Conservation (phyloP, 805 yeast species). For the Metschnikowia gruessii region DNA sequence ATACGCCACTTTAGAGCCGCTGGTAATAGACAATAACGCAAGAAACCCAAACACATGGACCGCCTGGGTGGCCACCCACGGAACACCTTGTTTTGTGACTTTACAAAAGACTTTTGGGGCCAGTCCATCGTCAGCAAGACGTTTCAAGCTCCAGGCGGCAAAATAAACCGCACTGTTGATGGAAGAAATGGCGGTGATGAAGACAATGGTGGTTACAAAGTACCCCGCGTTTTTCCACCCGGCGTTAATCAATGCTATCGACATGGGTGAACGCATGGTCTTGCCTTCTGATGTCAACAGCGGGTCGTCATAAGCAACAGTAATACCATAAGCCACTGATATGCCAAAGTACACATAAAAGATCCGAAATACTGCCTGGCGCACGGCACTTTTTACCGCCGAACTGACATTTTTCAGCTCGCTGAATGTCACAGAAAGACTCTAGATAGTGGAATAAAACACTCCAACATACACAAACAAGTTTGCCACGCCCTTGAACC, state of each 20-base stretch:
- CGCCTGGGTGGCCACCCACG: conserved; percentile 13
- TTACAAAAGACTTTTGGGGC: conserved; percentile 13
- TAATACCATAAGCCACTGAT: conserved; percentile 6
- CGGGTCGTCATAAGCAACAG: conserved; percentile 7
- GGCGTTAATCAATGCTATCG: conserved; percentile 15
- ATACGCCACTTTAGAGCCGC: conserved; percentile 20
- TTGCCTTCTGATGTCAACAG: conserved; percentile 11
- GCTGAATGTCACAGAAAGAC: conserved; percentile 9
- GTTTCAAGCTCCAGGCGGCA: conserved; percentile 9
- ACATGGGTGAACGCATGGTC: conserved; percentile 15
- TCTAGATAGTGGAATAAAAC: conserved; percentile 9
- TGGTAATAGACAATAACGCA: conserved; percentile 19
- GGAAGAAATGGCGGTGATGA: conserved; percentile 14
- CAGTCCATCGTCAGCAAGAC: conserved; percentile 13
- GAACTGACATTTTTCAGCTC: conserved; percentile 9
- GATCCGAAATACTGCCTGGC: conserved; percentile 10
- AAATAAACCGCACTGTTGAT: conserved; percentile 16
- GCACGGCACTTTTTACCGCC: conserved; percentile 14
- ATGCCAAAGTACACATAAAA: conserved; percentile 10
- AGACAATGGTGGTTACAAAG: conserved; percentile 13
- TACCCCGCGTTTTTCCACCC: conserved; percentile 17
- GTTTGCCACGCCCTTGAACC: conserved; percentile 11
- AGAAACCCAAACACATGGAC: conserved; percentile 22
- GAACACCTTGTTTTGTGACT: conserved; percentile 15
- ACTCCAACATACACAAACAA: conserved; percentile 12